Conservation (phyloP, 768 basidiomycete species). For the Tulasnella sp. region DNA sequence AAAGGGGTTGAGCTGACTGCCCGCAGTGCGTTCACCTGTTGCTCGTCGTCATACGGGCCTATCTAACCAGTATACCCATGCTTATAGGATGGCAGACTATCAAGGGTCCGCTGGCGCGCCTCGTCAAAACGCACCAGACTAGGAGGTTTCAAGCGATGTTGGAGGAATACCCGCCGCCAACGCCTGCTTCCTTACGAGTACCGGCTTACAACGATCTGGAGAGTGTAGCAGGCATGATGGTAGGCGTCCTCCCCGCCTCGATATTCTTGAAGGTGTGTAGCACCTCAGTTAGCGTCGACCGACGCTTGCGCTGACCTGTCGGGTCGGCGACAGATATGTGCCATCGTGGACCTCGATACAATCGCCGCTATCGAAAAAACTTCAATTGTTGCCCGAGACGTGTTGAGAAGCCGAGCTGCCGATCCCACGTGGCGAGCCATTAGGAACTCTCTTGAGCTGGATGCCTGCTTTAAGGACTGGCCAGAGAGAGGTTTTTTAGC, state of each 20-base stretch:
- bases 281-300: not conserved
- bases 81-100: not conserved
- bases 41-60: not conserved
- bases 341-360: not conserved
- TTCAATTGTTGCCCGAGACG: not conserved
- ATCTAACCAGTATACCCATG: not conserved
- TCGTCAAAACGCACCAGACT: not conserved
- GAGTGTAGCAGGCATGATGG: not conserved
- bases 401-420: not conserved
- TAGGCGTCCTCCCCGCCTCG: not conserved
- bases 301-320: not conserved
- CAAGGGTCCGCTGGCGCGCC: not conserved
- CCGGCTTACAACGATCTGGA: not conserved
- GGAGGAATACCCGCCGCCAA: not conserved
- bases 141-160: not conserved
- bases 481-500: not conserved
- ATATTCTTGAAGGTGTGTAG: not conserved
- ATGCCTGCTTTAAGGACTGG: not conserved
- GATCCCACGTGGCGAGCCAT: not conserved
- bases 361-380: not conserved
- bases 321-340: not conserved
- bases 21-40: not conserved
- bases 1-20: not conserved
- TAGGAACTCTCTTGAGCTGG: not conserved
- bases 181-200: not conserved